Evolutionary conservation across 1,284 basidiomycete genomes (phyloP).

Genomic region (Rhodotorula sp.): DNA sequence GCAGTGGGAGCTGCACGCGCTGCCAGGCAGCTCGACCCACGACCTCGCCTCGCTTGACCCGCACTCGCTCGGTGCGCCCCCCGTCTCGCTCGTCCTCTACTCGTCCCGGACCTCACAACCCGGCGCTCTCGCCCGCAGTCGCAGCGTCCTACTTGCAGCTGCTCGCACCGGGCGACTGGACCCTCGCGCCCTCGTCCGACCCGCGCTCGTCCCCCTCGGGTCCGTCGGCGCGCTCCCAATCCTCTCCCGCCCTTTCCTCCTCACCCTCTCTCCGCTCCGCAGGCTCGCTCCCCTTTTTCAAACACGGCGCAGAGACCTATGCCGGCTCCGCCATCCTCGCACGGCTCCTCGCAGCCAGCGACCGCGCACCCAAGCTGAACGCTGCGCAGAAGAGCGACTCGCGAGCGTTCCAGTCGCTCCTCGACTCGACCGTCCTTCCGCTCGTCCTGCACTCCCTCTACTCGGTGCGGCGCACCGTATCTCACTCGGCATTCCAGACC

Average conservation of each 20-base stretch:
- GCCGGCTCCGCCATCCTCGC: slow-evolving; percentile 26
- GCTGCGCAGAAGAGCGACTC: slow-evolving; percentile 2
- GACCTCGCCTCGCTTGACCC: slow-evolving; percentile 38
- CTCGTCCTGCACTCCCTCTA: slow-evolving; percentile 41
- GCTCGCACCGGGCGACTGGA: slow-evolving; percentile 32
- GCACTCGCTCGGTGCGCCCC: slow-evolving; percentile 22
- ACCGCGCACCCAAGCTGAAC: background rate
- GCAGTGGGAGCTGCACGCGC: slow-evolving; percentile 24
- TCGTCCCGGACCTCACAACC: background rate
- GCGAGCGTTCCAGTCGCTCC: slow-evolving; percentile 32
- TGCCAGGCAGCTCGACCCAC: slow-evolving; percentile 25
- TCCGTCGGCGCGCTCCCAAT: background rate
- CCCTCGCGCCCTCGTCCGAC: slow-evolving; percentile 25
- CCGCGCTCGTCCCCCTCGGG: slow-evolving; percentile 14
- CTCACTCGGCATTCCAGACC: background rate
- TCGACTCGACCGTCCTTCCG: slow-evolving; percentile 35
- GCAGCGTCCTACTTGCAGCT: slow-evolving; percentile 39
- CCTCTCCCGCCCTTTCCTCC: background rate
- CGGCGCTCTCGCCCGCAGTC: slow-evolving; percentile 6
- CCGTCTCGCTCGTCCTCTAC: background rate
- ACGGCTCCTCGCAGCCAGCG: slow-evolving; percentile 18
- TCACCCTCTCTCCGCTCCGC: background rate
- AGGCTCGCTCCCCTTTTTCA: slow-evolving; percentile 32
- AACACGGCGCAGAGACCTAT: slow-evolving; percentile 19
- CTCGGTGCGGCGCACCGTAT: slow-evolving; percentile 15